Conservation (phyloP, 2,329 filamentous ascomycete species). For the Lasiodiplodia sp. region DNA sequence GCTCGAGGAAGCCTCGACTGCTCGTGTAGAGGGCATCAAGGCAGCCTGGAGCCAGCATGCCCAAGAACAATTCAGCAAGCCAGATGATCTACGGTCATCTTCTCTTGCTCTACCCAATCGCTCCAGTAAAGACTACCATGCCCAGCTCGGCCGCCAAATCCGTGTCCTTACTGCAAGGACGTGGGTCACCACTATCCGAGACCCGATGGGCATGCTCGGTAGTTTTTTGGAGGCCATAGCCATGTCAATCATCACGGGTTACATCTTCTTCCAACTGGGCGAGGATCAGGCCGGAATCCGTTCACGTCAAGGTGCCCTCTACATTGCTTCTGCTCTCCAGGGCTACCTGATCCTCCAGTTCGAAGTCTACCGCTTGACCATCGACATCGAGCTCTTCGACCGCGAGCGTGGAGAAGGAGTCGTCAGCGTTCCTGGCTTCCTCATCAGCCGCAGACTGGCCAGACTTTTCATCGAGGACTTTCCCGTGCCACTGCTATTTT, state of each 20-base stretch:
- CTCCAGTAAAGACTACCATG: conserved; percentile 48
- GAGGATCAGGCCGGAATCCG: conserved; percentile 74
- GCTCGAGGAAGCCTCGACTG: conserved; percentile 65
- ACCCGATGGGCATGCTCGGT: conserved; percentile 77
- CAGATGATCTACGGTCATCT: conserved; percentile 7
- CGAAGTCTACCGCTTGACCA: conserved; percentile 76
- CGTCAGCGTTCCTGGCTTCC: conserved; percentile 71
- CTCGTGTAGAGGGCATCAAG: conserved; percentile 67
- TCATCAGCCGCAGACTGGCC: conserved; percentile 73
- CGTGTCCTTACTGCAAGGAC: conserved; percentile 72
- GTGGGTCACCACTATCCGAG: conserved; percentile 75
- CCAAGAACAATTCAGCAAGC: conserved; percentile 22
- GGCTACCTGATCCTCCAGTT: conserved; percentile 79
- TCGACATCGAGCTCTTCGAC: conserved; percentile 79
- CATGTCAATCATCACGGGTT: conserved; percentile 70
- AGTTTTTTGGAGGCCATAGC: conserved; percentile 72
- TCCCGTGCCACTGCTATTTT: conserved; percentile 74
- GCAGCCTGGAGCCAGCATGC: conserved; percentile 24
- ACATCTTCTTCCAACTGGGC: conserved; percentile 70
- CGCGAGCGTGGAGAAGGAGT: conserved; percentile 77
- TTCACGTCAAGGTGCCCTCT: conserved; percentile 75
- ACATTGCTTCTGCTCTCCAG: conserved; percentile 74
- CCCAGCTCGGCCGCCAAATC: conserved; percentile 68
- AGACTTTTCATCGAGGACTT: conserved; percentile 75
- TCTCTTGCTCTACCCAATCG: not conserved